Conservation (phyloP, 2,329 filamentous ascomycete genomes). For the Parastagonospora avenae region DNA sequence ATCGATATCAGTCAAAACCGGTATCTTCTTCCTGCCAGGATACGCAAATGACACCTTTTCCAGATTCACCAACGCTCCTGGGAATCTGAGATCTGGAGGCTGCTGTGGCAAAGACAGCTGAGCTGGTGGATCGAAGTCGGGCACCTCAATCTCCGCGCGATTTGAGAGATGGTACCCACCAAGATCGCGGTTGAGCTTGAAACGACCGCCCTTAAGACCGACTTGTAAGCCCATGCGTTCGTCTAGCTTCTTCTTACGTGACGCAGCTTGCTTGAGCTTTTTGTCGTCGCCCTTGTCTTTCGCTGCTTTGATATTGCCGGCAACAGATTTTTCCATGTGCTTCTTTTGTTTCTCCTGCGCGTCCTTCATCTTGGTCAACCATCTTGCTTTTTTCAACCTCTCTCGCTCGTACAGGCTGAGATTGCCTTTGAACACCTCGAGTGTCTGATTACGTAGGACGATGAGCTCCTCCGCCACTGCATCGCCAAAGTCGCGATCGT, state of each 20-base stretch:
- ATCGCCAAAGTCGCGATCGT: conserved; percentile 82
- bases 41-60: conserved; percentile 74
- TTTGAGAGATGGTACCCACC: conserved; percentile 54
- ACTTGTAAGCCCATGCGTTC: conserved; percentile 80
- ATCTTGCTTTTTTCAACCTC: conserved; percentile 68
- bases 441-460: conserved; percentile 71
- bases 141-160: conserved; percentile 74
- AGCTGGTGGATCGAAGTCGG: conserved; percentile 61
- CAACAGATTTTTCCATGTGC: conserved; percentile 79
- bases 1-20: conserved; percentile 66
- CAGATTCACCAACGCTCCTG: conserved; percentile 72
- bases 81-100: conserved; percentile 73
- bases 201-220: conserved; percentile 71
- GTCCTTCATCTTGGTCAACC: conserved; percentile 77
- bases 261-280: conserved; percentile 83
- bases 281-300: conserved; percentile 82
- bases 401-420: conserved; percentile 73
- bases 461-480: conserved; percentile 77
- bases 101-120: conserved; percentile 64
- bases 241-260: conserved; percentile 82
- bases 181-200: conserved; percentile 80
- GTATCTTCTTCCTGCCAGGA: conserved; percentile 46
- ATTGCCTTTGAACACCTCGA: conserved; percentile 77
- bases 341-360: conserved; percentile 80
- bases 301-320: conserved; percentile 74